Evolutionary conservation across 805 yeast genomes (phyloP).

Genomic region (Tetrapisispora pingtungensis): DNA sequence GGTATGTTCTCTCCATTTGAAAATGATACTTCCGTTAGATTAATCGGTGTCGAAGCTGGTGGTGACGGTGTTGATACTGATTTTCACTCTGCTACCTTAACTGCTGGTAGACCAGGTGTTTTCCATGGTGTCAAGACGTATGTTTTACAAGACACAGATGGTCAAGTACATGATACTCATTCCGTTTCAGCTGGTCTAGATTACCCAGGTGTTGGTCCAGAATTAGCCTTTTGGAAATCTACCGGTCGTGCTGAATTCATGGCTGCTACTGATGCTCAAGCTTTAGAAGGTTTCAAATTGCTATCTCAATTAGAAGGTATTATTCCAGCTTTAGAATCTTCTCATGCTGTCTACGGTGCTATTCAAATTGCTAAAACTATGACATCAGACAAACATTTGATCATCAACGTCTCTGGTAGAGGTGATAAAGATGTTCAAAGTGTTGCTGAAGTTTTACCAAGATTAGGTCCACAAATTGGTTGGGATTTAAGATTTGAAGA

Average conservation of each 20-base stretch:
- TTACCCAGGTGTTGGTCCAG: constrained; percentile 99
- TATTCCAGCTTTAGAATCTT: constrained; percentile 95
- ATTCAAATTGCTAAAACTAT: constrained; percentile 77
- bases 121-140: constrained; percentile 96
- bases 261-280: constrained; percentile 94
- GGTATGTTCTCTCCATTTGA: constrained; percentile 96
- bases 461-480: constrained; percentile 78
- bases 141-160: constrained; percentile 83
- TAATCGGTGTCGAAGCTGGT: constrained; percentile 96
- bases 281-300: constrained; percentile 79
- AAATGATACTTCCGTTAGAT: constrained; percentile 61
- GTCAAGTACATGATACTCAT: constrained; percentile 96
- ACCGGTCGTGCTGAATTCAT: constrained; percentile 84
- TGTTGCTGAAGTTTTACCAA: constrained; percentile 90
- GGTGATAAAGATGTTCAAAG: constrained; percentile 98
- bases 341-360: constrained; percentile 94
- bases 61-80: constrained; percentile 90
- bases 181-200: constrained; percentile 98
- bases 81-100: constrained; percentile 88
- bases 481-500: constrained; percentile 90
- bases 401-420: constrained; percentile 91
- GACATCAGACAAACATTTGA: constrained; percentile 67
- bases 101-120: constrained; percentile 95
- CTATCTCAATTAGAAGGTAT: constrained; percentile 94
- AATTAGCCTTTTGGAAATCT: constrained; percentile 88